Evolutionary conservation across 257 asterid genomes (phyloP).

Genomic region (Solanum bukasovii): DNA sequence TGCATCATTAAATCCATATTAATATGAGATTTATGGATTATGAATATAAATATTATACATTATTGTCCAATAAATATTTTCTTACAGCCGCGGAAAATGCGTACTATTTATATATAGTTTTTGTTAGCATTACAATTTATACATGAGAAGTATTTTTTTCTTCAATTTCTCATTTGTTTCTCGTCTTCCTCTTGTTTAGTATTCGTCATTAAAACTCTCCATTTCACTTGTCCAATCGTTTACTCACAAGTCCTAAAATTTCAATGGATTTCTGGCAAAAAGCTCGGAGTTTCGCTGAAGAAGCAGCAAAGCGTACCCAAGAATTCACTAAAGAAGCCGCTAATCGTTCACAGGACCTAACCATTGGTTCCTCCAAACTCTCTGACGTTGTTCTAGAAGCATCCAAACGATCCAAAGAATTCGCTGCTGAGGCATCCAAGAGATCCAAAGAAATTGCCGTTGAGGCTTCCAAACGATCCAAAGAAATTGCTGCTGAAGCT

Average conservation of each 20-base stretch:
- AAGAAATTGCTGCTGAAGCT: slow-evolving; percentile 51
- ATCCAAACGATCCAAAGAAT: background rate
- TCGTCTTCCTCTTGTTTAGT: background rate
- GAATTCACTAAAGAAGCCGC: slow-evolving; percentile 53
- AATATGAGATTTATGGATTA: too few relatives aligned
- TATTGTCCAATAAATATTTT: background rate
- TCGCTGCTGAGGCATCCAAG: slow-evolving; percentile 28
- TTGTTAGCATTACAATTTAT: background rate
- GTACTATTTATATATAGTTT: too few relatives aligned
- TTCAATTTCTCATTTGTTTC: background rate
- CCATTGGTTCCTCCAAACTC: slow-evolving; percentile 44
- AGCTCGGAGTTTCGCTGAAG: slow-evolving; percentile 83
- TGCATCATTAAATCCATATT: too few relatives aligned
- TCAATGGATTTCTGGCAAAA: slow-evolving; percentile 83
- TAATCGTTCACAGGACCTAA: slow-evolving; percentile 58
- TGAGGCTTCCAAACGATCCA: slow-evolving; percentile 69
- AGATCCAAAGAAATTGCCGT: slow-evolving; percentile 26
- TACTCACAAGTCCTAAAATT: background rate
- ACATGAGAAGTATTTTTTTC: background rate
- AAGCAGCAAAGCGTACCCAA: slow-evolving; percentile 71
- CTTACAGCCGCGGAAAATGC: background rate
- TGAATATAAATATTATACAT: too few relatives aligned
- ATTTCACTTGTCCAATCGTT: background rate
- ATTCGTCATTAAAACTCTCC: background rate
- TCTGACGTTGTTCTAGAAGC: slow-evolving; percentile 48